Evolutionary conservation across 192 early-diverging fungal species (phyloP).

Genomic region (Linderina pennispora): DNA sequence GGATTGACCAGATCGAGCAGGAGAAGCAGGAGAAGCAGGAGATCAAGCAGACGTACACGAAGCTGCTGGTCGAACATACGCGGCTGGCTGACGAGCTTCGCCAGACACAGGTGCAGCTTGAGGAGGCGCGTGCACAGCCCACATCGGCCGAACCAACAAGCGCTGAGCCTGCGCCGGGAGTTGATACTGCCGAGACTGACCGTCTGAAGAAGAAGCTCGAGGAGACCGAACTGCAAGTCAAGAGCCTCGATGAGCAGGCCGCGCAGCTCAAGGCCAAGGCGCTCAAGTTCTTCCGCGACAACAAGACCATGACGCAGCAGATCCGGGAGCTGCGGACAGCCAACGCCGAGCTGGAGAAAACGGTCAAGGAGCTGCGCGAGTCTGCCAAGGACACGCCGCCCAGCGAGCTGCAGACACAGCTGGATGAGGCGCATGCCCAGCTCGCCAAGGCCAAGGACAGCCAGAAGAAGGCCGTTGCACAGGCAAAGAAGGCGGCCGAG

Average conservation of each 20-base stretch:
- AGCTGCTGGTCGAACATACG: slow-evolving; percentile 9
- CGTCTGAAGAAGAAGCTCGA: slow-evolving; percentile 51
- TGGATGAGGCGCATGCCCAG: slow-evolving; percentile 34
- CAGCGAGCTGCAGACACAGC: slow-evolving; percentile 27
- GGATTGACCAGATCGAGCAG: slow-evolving; percentile 11
- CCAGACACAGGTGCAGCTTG: slow-evolving; percentile 4
- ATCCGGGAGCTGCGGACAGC: slow-evolving; percentile 10
- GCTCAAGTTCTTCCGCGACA: slow-evolving; percentile 30
- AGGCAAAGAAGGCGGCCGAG: slow-evolving; percentile 33
- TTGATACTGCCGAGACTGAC: slow-evolving; percentile 17
- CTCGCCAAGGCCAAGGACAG: slow-evolving; percentile 32
- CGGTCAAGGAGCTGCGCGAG: slow-evolving; percentile 3
- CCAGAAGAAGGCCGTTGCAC: slow-evolving; percentile 30
- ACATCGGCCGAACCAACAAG: background rate
- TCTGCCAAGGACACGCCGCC: background rate
- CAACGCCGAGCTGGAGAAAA: slow-evolving; percentile 21
- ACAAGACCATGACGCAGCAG: slow-evolving; percentile 7
- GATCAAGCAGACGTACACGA: slow-evolving; percentile 26
- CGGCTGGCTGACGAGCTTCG: slow-evolving; percentile 8
- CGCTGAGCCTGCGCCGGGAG: slow-evolving; percentile 4
- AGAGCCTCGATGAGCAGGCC: slow-evolving; percentile 25
- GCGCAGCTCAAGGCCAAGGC: slow-evolving; percentile 35
- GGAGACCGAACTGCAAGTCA: slow-evolving; percentile 30
- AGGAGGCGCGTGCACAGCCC: slow-evolving; percentile 14
- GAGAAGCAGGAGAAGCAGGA: slow-evolving; percentile 38